Evolutionary conservation across 352 stramenopile genomes (phyloP), one percentile per base, ranked within the genome.

Genomic region (Pythium brachiatum): DNA sequence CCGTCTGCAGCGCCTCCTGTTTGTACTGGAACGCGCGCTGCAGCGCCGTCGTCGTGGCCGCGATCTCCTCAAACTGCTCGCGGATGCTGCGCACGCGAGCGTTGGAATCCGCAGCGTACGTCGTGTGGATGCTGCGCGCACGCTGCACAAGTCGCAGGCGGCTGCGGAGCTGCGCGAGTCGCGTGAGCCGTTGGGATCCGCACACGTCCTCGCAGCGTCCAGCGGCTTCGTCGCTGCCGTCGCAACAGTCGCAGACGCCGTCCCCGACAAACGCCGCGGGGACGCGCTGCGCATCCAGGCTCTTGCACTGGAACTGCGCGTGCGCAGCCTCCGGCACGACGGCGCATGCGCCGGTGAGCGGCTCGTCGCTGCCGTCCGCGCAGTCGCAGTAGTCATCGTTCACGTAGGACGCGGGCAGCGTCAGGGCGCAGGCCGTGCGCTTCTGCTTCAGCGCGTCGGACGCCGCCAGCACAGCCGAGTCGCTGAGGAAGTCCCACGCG

Each of bases 231-330:
- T 99, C 96, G 56, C 84, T 91, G 23, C 96, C 97, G 77, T 99
- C 96, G 71, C 97, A 99, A 69, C 97, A 99, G 82, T 99, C 97
- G 68, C 97, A 99, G 46, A 99, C 83, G n/a, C 88, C 89, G 70
- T 99, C 97, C 12, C 78, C 47, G 1, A 99, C 68, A 44, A 91
- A 82, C 0, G 75, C 85, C 5, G 78, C 32, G 0, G 89, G 69
- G 7, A 91, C 39, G 44, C 53, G 25, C 41, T 83, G 73, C 7
- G 62, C 66, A 3, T 73, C 70, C 3, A 39, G n/a, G 39, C 34
- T 65, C 0, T 15, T 18, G 53, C 75, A 88, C 20, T 72, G 69
- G 55, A 86, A 89, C 13, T 53, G 48, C 41, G 20, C 66, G 61
- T 38, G 51, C 57, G 9, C 27, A 6, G 58, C 15, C 58, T 26